Conservation (phyloP, 495 filamentous ascomycete species). For the Hypoxylon perforatum region DNA sequence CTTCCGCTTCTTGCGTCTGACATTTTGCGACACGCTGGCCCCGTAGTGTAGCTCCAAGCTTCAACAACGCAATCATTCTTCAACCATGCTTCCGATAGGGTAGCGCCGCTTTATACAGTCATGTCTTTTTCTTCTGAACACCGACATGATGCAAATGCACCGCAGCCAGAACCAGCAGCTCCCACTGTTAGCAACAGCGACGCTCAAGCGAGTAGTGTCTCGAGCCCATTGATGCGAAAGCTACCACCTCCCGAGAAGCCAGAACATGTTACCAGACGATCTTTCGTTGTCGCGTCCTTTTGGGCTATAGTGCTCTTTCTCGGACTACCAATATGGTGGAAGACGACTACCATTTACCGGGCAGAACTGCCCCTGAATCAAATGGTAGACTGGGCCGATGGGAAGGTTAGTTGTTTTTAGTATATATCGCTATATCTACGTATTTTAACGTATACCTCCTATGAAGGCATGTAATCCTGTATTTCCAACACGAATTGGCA, state of each 20-base stretch:
- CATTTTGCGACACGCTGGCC: slow-evolving; percentile 24
- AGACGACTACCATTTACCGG: slow-evolving; percentile 94
- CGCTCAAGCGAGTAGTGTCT: background rate
- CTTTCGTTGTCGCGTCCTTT: slow-evolving; percentile 84
- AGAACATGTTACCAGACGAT: slow-evolving; percentile 73
- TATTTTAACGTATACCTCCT: slow-evolving; percentile 1
- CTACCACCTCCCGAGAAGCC: slow-evolving; percentile 79
- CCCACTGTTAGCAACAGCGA: background rate
- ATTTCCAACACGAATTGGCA: slow-evolving; percentile 83
- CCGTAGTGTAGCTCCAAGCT: slow-evolving; percentile 3
- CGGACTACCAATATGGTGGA: slow-evolving; percentile 95
- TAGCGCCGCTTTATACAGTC: slow-evolving; percentile 19
- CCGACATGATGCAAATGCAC: slow-evolving; percentile 18
- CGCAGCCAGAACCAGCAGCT: slow-evolving; percentile 4
- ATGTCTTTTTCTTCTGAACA: slow-evolving; percentile 33
- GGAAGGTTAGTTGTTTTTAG: slow-evolving; percentile 69
- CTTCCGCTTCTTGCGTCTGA: background rate
- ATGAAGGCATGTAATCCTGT: slow-evolving; percentile 83
- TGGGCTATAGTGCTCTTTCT: slow-evolving; percentile 88
- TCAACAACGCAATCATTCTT: slow-evolving; percentile 22
- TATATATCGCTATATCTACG: background rate
- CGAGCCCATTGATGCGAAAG: slow-evolving; percentile 44
- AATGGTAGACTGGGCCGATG: slow-evolving; percentile 94
- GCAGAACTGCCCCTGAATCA: slow-evolving; percentile 83
- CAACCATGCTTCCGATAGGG: slow-evolving; percentile 29